A percentile compares a stretch with the other conserved stretches of the same genome.
phyloP scores from a whole-genome alignment of 225 moss, liverwort and hornwort species.

The Neckera pumila region DNA sequence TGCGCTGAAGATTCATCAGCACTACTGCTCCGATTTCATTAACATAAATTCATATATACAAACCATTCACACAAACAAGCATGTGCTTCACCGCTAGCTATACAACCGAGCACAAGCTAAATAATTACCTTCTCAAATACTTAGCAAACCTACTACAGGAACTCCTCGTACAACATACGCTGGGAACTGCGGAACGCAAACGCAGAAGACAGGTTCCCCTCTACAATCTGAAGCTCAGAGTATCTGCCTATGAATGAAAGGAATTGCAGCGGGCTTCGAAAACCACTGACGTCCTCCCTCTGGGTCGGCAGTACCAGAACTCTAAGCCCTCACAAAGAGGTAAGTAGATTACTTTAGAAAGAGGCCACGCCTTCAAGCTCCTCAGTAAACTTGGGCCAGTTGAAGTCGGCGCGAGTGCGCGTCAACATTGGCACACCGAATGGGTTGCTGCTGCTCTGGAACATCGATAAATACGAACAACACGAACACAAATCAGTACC shows the following conservation, averaged over 20 bases:
- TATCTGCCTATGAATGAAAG: neutral
- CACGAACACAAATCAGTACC: neutral
- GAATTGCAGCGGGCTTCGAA: neutral
- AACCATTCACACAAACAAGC: neutral
- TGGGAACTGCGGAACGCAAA: neutral
- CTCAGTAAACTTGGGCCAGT: conserved; percentile 50
- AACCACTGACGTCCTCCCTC: neutral
- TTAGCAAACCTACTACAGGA: neutral
- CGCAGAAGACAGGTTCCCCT: neutral
- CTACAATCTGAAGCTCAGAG: neutral
- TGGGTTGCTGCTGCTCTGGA: conserved; percentile 35
- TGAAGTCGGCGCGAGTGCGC: conserved; percentile 39
- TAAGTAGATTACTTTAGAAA: neutral
- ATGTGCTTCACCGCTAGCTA: neutral
- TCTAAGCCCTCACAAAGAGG: neutral
- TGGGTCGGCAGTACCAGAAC: neutral
- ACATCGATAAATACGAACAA: neutral
- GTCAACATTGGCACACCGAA: conserved; percentile 61
- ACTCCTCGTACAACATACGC: neutral
- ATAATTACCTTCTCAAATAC: conserved; percentile 2
- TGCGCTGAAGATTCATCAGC: neutral
- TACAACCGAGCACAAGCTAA: neutral
- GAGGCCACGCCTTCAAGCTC: conserved; percentile 1
- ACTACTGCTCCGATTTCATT: neutral
- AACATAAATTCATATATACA: neutral